A percentile compares a stretch with the other conserved stretches of the same genome.
These are phyloP conservation scores for Penicillium simplicissimum DNA, from an alignment of 495 filamentous ascomycete species.

Conservation along the genomic window DNA sequence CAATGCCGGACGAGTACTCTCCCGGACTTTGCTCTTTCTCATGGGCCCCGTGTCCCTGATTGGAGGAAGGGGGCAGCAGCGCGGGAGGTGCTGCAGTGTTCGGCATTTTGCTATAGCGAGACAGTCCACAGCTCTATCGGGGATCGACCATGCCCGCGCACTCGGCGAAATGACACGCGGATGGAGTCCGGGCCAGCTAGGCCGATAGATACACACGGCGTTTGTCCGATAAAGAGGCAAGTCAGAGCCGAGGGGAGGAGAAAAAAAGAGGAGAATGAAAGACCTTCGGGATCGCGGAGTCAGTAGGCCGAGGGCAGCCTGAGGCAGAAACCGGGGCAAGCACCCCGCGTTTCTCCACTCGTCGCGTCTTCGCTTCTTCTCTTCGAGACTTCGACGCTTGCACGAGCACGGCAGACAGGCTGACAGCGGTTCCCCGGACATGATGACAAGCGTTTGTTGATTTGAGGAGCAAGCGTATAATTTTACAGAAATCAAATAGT, in stretches of 20 bases:
- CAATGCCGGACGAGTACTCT: slow-evolving; percentile 40
- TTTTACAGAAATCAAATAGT: background rate
- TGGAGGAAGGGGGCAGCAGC: slow-evolving; percentile 29
- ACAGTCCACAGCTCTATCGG: slow-evolving; percentile 28
- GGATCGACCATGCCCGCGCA: slow-evolving; percentile 26
- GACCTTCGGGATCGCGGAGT: slow-evolving; percentile 12
- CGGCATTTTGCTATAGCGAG: slow-evolving; percentile 48
- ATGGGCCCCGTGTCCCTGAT: slow-evolving; percentile 23
- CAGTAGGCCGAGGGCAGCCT: slow-evolving; percentile 20
- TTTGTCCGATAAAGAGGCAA: slow-evolving; percentile 24
- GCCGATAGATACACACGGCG: slow-evolving; percentile 14
- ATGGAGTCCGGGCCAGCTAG: slow-evolving; percentile 8
- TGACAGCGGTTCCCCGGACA: background rate
- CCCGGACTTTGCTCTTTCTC: slow-evolving; percentile 41
- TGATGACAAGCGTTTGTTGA: background rate
- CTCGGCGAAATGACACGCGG: slow-evolving; percentile 11
- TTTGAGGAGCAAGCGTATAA: background rate
- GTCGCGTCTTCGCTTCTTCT: background rate
- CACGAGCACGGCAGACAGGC: background rate
- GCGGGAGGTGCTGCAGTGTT: slow-evolving; percentile 33
- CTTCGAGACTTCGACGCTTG: too few relatives aligned
- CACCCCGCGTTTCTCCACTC: slow-evolving; percentile 29
- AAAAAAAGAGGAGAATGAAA: slow-evolving; percentile 16
- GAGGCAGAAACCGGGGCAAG: slow-evolving; percentile 26
- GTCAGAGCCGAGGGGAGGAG: slow-evolving; percentile 11